phyloP scores from a whole-genome alignment of 805 yeast species.

The Teunomyces cretensis region DNA sequence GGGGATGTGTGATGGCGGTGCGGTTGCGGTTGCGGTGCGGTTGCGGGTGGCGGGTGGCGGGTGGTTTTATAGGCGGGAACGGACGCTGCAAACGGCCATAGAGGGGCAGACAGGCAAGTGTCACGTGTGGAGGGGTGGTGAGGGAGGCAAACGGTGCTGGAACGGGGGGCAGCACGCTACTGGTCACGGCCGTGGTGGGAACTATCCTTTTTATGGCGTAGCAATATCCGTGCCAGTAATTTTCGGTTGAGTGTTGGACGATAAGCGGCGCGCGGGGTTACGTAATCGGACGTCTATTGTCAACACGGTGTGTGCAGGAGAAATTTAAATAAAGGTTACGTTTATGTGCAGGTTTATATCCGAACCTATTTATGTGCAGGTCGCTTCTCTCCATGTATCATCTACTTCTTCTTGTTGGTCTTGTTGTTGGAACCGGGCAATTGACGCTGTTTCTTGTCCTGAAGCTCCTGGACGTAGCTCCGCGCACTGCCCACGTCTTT shows the following conservation, averaged over 20 bases:
- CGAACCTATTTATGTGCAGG: background rate
- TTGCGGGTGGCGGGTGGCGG: constrained; percentile 1
- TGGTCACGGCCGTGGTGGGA: background rate
- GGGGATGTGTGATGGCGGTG: background rate
- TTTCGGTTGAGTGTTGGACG: constrained; percentile 1
- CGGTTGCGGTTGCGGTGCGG: constrained; percentile 2
- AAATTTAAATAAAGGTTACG: too few species aligned
- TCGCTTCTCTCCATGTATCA: background rate
- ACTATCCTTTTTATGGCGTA: background rate
- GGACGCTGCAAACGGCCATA: background rate
- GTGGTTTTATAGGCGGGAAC: background rate
- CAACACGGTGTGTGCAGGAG: too few species aligned
- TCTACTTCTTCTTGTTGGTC: constrained; percentile 3
- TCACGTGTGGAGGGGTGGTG: background rate
- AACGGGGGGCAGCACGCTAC: background rate
- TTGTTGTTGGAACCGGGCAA: constrained; percentile 1
- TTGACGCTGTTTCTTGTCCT: constrained; percentile 1
- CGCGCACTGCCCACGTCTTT: constrained; percentile 24
- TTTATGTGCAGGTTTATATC: too few species aligned
- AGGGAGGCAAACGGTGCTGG: background rate
- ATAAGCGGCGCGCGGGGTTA: background rate
- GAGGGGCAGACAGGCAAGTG: background rate
- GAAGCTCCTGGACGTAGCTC: constrained; percentile 18
- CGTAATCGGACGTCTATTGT: background rate
- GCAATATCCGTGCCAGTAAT: background rate